Conservation (phyloP, 2,329 filamentous ascomycete genomes). For the Xylariaceae sp. region DNA sequence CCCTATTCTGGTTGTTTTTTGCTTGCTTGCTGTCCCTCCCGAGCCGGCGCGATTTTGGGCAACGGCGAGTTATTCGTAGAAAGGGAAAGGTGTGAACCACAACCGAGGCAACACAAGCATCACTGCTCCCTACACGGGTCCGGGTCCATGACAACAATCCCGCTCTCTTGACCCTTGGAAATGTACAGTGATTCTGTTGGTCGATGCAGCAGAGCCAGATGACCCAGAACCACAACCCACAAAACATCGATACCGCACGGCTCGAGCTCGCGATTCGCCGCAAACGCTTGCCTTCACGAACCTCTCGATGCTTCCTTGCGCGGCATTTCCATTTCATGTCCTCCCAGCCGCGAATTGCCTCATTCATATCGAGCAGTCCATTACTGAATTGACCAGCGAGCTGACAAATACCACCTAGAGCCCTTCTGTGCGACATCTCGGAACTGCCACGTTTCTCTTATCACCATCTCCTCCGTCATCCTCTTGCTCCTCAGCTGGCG, state of each 20-base stretch:
- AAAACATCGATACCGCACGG: slow-evolving; percentile 1
- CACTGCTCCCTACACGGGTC: background rate
- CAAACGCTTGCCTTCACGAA: slow-evolving; percentile 8
- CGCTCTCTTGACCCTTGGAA: background rate
- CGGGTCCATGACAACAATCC: slow-evolving; percentile 6
- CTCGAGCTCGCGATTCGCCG: slow-evolving; percentile 10
- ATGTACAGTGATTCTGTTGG: background rate
- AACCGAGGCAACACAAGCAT: slow-evolving; percentile 10
- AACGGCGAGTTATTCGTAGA: background rate
- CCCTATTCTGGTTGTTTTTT: background rate
- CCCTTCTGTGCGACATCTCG: background rate
- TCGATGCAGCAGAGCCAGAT: background rate
- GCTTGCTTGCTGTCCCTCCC: background rate
- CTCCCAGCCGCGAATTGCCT: background rate
- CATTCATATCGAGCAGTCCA: background rate
- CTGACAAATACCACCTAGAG: slow-evolving; percentile 13
- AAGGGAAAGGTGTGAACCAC: background rate
- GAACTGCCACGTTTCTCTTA: background rate
- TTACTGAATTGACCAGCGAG: slow-evolving; percentile 1
- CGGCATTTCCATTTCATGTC: background rate
- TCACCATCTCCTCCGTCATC: background rate
- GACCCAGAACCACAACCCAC: background rate
- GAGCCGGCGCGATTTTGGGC: slow-evolving; percentile 8
- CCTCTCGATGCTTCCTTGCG: slow-evolving; percentile 1
- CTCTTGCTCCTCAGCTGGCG: background rate